Percentiles rank a stretch among this genome's conserved stretches.
Evolutionary conservation across 169 alveolate genomes (phyloP).

Genomic region (Eimeria nieschulzi): DNA sequence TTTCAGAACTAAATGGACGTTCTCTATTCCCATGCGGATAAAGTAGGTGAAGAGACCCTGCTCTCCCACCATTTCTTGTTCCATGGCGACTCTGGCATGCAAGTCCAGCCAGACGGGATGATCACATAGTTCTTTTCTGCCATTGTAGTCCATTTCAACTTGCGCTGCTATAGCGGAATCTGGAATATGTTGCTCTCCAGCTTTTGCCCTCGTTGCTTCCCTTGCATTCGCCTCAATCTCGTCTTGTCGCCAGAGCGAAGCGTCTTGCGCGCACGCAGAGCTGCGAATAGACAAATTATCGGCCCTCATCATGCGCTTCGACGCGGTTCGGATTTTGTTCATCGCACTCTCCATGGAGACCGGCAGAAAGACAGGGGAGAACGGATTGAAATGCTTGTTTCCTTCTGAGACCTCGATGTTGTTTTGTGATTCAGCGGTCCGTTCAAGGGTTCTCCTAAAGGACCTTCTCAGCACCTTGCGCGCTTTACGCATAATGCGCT

Average conservation of each 20-base stretch:
- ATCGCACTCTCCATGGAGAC: constrained; percentile 24
- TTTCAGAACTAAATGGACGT: constrained; percentile 20
- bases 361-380: constrained; percentile 38
- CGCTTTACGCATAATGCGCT: background rate
- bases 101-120: constrained; percentile 54
- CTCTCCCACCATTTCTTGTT: constrained; percentile 23
- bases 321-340: background rate
- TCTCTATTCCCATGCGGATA: constrained; percentile 50
- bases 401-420: background rate
- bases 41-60: constrained; percentile 40
- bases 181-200: background rate
- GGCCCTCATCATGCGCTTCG: constrained; percentile 9
- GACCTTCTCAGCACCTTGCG: background rate
- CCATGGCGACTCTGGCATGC: constrained; percentile 30
- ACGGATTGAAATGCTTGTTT: background rate
- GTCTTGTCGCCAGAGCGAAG: constrained; percentile 47
- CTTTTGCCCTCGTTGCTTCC: background rate
- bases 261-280: constrained; percentile 54
- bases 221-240: constrained; percentile 2
- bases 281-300: constrained; percentile 34
- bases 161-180: background rate
- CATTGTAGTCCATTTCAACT: background rate
- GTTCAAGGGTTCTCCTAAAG: background rate
- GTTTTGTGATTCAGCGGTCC: background rate
- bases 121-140: constrained; percentile 48